Percentiles rank a stretch among this genome's conserved stretches.
Evolutionary conservation across 106 monocot genomes (phyloP).

Genomic region (Acanthochlamys bracteata): DNA sequence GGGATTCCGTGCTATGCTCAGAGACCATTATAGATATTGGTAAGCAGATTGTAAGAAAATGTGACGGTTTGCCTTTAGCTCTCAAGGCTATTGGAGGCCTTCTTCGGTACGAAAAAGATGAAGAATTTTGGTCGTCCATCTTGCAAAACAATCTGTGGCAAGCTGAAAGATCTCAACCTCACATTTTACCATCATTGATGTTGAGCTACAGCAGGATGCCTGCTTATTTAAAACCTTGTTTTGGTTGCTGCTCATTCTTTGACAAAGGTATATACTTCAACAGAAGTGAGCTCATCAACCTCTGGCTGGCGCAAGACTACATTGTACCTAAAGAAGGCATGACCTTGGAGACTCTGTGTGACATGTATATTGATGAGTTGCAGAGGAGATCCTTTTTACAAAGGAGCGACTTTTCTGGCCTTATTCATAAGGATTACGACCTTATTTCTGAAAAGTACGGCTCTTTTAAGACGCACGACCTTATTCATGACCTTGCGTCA

Average conservation of each 20-base stretch:
- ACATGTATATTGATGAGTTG: constrained; percentile 3
- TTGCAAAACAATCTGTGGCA: constrained; percentile 14
- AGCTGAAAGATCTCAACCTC: not conserved
- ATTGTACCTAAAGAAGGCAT: not conserved
- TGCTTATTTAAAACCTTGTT: constrained; percentile 17
- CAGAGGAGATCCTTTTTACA: not conserved
- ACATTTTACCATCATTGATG: constrained; percentile 13
- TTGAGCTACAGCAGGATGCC: constrained; percentile 19
- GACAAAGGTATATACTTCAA: constrained; percentile 8
- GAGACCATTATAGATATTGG: constrained; percentile 8
- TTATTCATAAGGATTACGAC: constrained; percentile 12
- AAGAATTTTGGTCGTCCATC: constrained; percentile 12
- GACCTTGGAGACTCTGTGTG: not conserved
- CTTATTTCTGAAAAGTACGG: too few relatives aligned
- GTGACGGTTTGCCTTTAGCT: constrained; percentile 11
- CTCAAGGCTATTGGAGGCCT: constrained; percentile 11
- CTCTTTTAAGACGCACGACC: too few relatives aligned
- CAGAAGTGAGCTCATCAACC: not conserved
- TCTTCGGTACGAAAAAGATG: not conserved
- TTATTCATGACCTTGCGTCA: constrained; percentile 19
- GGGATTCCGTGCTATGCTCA: not conserved
- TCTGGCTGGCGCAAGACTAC: constrained; percentile 18
- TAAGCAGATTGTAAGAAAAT: constrained; percentile 9
- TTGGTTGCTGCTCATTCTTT: constrained; percentile 14
- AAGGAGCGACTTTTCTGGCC: not conserved